Evolutionary conservation across 2,329 filamentous ascomycete genomes (phyloP), one percentile per base, ranked within the genome.

Genomic region (Pseudocercospora vitis): DNA sequence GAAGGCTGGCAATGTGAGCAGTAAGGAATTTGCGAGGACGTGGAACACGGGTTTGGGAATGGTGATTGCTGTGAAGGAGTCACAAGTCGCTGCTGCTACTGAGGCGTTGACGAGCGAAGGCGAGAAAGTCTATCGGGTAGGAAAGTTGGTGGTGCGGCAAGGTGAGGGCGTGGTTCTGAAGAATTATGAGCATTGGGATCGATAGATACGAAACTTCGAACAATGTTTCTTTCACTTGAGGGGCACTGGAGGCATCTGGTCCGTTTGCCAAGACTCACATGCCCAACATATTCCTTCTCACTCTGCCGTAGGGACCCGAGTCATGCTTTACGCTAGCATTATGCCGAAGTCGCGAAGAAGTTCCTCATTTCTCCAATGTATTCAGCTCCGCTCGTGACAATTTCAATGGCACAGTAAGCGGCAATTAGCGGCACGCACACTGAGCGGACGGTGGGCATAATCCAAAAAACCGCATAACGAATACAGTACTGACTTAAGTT

Each of bases 11-110:
- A 87, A 87, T 56, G 85, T 97, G 26, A 81, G 80, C 49, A 79
- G 85, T 1, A 68, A 76, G 7, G 94, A 99, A 76, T 95, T 97
- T 82, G 90, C 87, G 48, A 81, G 91, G 53, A 94, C 91, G 1
- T 97, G 96, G 81, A 99, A 99, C 76, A 91, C 87, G 6, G 94
- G 94, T 47, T 76, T 99, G 39, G 94, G 94, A 42, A 97, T 99
- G 91, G 88, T 96, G 4, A 78, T 91, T 24, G 90, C 91, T 4
- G 89, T 96, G 2, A 82, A 81, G 23, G 76, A 81, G 52, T 79
- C 76, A 28, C 81, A 87, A 62, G 88, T 79, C 1, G 78, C 82
- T 4, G 76, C 78, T 31, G 84, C 89, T 1, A 76, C 77, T 16
- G 72, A 76, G 48, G 75, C 82, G 39, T 75, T 96, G 18, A 78